These are phyloP conservation scores for Didymella pomorum DNA, from an alignment of 2,329 filamentous ascomycete genomes.

Conservation along the genomic window DNA sequence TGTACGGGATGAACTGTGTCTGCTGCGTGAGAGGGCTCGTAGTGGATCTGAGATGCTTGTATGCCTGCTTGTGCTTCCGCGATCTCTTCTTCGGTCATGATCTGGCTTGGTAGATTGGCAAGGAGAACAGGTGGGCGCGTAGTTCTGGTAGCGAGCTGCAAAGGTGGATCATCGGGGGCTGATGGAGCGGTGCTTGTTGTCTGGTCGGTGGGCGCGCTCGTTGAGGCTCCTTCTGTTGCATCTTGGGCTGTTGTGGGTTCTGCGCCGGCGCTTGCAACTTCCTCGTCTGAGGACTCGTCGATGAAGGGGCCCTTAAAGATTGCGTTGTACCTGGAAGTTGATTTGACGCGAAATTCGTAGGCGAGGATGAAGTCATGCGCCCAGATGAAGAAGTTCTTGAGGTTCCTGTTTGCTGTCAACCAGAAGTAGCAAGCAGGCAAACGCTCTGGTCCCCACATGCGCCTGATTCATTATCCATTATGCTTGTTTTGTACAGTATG, in stretches of 20 bases:
- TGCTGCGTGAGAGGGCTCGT: not conserved
- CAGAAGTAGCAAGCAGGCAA: not conserved
- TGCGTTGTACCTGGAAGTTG: not conserved
- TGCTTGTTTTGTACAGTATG: slow-evolving; percentile 17
- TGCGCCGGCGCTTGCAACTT: not conserved
- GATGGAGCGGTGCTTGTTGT: not conserved
- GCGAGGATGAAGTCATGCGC: not conserved
- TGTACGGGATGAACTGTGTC: not conserved
- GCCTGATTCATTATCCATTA: not conserved
- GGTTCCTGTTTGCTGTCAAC: not conserved
- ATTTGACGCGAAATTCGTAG: not conserved
- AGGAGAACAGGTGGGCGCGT: not conserved
- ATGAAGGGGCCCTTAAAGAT: not conserved
- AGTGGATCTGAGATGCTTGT: not conserved
- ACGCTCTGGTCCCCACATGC: not conserved
- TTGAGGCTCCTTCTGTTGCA: not conserved
- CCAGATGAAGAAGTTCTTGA: not conserved
- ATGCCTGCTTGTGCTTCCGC: not conserved
- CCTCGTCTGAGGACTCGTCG: not conserved
- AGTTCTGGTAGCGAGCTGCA: not conserved
- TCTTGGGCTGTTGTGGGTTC: not conserved
- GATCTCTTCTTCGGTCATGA: not conserved
- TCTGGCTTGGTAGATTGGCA: not conserved
- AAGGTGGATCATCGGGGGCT: not conserved
- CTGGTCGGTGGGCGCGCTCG: not conserved